Base-by-base conservation (phyloP, 192 early-diverging fungal genomes). In the Backusella parvicylindrica region DNA sequence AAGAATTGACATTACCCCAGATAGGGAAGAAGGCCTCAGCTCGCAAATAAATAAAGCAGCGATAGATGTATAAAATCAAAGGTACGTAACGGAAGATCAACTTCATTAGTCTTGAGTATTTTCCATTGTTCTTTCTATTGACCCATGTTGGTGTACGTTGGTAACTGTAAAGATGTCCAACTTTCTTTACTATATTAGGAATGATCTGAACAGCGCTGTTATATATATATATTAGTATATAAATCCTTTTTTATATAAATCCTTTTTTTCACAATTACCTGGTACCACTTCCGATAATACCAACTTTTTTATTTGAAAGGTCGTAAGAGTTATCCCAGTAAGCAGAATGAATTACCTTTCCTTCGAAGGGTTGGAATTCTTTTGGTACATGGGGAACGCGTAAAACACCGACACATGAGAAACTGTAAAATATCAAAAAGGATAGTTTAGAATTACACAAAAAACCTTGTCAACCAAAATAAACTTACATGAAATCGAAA, bases 121-220 rank as follows among this genome's bases (percentile, higher is more conserved):
- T 56, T 2, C 75, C 77, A 36, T 85, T 80, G 8, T 74, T 32
- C n/a, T 83, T 81, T 7, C 70, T 72, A 16, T 80, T 26, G 37
- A 86, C 82, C 76, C 83, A 86, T 38, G 86, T 77, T 11, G 86
- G 84, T 9, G 84, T 84, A 23, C 87, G 82, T 71, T 87, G 86
- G 70, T 83, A 89, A 66, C 77, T 79, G 60, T 80, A 70, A 13
- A 89, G 56, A 26, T 72, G 73, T 35, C 78, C 69, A 37, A 81
- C 86, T 67, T 82, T 77, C 31, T 78, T 53, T n/a, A 77, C 84
- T 33, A 89, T 75, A 1, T 78, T 53, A 18, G 87, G 87, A 23
- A 87, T 80, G 16, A 82, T 79, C 43, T 87, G 86, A 33, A 87
- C 77, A 18, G 83, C 83, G 68, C 85, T 86, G 26, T 28, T 26